Evolutionary conservation across 2,329 filamentous ascomycete species (phyloP), one percentile per base, ranked within the genome.

Genomic region (Zalaria sp.): DNA sequence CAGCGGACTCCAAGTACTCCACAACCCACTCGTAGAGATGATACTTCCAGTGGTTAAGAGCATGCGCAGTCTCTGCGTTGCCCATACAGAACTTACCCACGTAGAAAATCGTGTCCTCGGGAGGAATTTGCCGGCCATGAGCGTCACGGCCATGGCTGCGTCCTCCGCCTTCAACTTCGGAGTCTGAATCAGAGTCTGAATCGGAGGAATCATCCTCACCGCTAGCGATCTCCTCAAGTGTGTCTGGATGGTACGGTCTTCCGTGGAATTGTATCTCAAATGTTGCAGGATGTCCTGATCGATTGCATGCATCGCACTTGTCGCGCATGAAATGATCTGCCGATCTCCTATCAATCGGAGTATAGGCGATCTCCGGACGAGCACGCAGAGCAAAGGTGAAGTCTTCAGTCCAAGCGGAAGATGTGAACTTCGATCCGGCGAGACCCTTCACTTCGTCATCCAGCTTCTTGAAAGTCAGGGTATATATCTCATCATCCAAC

Each of bases 31-130:
- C 71, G 53, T 83, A 79, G n/a, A 89, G 73, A 37, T 78, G 73
- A 45, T 73, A 75, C 43, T 80, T 79, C 84, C 84, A 88, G 60
- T 91, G 84, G 4, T 77, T 70, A 3, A 89, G 68, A 1, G 71
- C 72, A 53, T 89, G 83, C 0, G 81, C 79, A 34, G 79, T 79
- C 48, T 77, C 68, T 0, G 83, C 82, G 49, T 80, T 81, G 28
- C 63, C 61, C 52, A 71, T 73, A 63, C 78, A 83, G 45, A 70
- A 68, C 18, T 64, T 64, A 47, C 76, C 76, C 2, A 75, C 57
- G 44, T 67, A 69, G 58, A 71, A 79, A 26, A 64, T 62, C 2
- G 50, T 65, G 11, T 61, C 57, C 35, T 64, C 61, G 1, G 64
- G 54, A 0, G 67, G 63, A 3, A 78, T 49, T 7, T 55, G 35